Evolutionary conservation across 2,329 filamentous ascomycete species (phyloP), one percentile per base, ranked within the genome.

Genomic region (Torrubiellomyces zombiae): DNA sequence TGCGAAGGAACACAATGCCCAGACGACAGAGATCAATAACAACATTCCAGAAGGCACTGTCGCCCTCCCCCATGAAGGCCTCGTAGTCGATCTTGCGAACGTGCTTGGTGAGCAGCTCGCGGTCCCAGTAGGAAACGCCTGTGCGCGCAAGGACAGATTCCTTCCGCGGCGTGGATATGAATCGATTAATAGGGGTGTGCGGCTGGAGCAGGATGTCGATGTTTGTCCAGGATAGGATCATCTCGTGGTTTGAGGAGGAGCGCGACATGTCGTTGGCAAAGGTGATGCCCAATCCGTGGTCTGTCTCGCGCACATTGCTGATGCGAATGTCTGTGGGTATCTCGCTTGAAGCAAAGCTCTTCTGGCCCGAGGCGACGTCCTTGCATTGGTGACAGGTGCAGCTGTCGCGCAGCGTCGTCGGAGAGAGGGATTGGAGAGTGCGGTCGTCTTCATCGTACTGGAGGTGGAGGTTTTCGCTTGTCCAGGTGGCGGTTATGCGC

Each of bases 1-100:
- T 65, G 24, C 65, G 68, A 15, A 95, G 49, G 47, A 92, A 81
- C 10, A 93, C 53, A 1, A 95, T 54, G 1, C 89, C 89, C 25
- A 74, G 63, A 16, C 53, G 53, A 18, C 64, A 53, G 4, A 95
- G 56, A 25, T 72, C 61, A 9, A 55, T 48, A 26, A 93, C 55
- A 3, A 68, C 74, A 3, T 56, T 44, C 39, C 62, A 64, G 28
- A 92, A 70, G 18, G 43, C 38, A 1, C 55, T 56, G 1, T 48
- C 40, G 23, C 67, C 67, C 11, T 52, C 42, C 9, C 60, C 45
- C 60, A 91, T 75, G 50, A 82, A 94, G 19, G 73, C 68, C 0
- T 67, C 42, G 48, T 77, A 93, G 27, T 70, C 57, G 21, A 89
- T 56, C 48, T 64, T 70, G 24, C 56, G 51, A 8, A 70, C 53